A percentile compares a stretch with the other conserved stretches of the same genome.
These are phyloP conservation scores for Diaporthe batatas DNA, from an alignment of 2,329 filamentous ascomycete species.

Conservation along the genomic window DNA sequence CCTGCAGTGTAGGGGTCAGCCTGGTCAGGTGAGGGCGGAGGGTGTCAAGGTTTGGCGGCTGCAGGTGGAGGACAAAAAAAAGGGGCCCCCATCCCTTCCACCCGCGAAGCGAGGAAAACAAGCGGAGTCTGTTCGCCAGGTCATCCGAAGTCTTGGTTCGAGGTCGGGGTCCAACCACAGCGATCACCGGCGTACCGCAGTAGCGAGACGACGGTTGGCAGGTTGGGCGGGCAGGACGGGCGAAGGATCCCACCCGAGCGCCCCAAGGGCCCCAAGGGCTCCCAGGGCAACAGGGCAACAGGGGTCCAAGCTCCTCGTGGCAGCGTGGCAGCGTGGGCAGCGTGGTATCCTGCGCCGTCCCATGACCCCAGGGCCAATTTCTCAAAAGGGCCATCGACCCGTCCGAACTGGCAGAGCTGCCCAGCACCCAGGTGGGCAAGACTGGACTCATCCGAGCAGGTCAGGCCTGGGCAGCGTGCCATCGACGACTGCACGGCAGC, in stretches of 20 bases:
- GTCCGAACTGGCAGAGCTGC: slow-evolving; percentile 18
- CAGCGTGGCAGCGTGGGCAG: slow-evolving; percentile 3
- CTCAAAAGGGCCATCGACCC: slow-evolving; percentile 15
- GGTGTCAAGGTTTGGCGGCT: slow-evolving; percentile 19
- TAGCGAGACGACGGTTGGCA: slow-evolving; percentile 16
- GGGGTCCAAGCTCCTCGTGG: slow-evolving; percentile 30
- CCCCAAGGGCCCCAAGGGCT: too few species aligned
- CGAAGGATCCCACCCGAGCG: too few species aligned
- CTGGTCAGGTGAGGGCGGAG: slow-evolving; percentile 16
- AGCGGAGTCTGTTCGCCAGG: slow-evolving; percentile 33
- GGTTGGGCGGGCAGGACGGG: background rate
- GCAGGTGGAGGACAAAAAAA: slow-evolving; percentile 29
- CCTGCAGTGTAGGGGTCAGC: too few species aligned
- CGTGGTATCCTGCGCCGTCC: background rate
- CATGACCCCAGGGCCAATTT: slow-evolving; percentile 29
- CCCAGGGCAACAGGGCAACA: too few species aligned
- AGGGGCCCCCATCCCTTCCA: slow-evolving; percentile 19
- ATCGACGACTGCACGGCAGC: background rate
- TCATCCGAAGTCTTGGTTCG: slow-evolving; percentile 30
- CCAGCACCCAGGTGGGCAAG: too few species aligned
- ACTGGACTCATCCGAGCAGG: background rate
- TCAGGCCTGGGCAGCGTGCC: slow-evolving; percentile 18
- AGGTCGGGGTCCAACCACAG: slow-evolving; percentile 21
- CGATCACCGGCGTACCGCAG: slow-evolving; percentile 13
- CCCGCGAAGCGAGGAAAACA: slow-evolving; percentile 28